Evolutionary conservation across 192 early-diverging fungal species (phyloP).

Genomic region (Phycomyces nitens): DNA sequence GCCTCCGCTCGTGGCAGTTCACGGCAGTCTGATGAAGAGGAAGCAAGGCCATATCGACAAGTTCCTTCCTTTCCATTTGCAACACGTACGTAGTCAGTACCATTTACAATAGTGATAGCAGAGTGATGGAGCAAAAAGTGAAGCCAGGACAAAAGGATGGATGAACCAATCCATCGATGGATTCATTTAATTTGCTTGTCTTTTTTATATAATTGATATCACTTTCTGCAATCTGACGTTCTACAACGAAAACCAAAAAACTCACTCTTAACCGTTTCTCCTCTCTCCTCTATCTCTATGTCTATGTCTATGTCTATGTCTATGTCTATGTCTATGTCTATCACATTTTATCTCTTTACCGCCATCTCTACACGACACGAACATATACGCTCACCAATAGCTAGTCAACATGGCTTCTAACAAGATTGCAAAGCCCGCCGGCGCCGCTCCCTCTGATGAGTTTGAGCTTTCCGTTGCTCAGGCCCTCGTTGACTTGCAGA

Average conservation of each 20-base stretch:
- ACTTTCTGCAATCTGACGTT: too few relatives aligned
- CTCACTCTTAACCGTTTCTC: too few relatives aligned
- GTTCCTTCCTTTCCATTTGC: conserved; percentile 5
- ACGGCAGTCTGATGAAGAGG: not conserved
- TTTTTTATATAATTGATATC: too few relatives aligned
- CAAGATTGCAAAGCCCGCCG: conserved; percentile 41
- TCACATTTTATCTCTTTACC: too few relatives aligned
- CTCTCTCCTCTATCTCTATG: too few relatives aligned
- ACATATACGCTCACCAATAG: not conserved
- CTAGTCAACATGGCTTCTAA: conserved; percentile 22
- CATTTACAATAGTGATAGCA: not conserved
- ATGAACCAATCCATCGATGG: too few relatives aligned
- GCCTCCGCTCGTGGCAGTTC: not conserved
- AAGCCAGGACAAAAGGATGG: too few relatives aligned
- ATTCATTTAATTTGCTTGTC: too few relatives aligned
- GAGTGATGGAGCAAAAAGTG: not conserved
- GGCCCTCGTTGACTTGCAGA: conserved; percentile 92
- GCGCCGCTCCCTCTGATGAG: conserved; percentile 56
- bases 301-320: too few relatives aligned
- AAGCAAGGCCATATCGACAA: not conserved
- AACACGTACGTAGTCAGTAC: not conserved
- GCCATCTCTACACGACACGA: too few relatives aligned
- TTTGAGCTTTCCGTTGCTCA: conserved; percentile 95
- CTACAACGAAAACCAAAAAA: too few relatives aligned
- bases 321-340: too few relatives aligned